Evolutionary conservation across 2,329 filamentous ascomycete species (phyloP), one percentile per base, ranked within the genome.

Genomic region (Pseudocercospora musae): DNA sequence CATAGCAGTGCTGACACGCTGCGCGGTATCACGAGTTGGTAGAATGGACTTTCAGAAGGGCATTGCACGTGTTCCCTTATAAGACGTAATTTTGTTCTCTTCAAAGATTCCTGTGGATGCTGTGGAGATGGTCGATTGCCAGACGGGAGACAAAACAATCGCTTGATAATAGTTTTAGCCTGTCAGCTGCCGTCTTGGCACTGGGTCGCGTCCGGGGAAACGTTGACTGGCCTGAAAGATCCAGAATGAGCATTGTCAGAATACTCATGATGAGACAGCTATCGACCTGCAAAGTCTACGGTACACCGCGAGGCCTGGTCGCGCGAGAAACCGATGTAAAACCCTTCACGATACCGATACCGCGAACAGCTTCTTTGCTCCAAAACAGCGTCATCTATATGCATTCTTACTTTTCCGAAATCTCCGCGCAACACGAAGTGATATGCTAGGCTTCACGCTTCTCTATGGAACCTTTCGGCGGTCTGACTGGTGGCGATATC

Each of bases 401-500:
- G 52, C 52, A 55, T 21, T 10, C 10, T 11, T 55, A 11, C 29
- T 29, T 8, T 37, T 55, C 29, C 52, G 29, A 21, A 37, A 55
- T 40, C 31, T 52, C 21, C 46, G 29, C 52, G 33, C 42, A 23
- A 23, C 46, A 49, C 18, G 21, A 23, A 21, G 18, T 25, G 46
- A 49, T 21, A 49, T 25, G 40, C 40, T 44, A 44, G 18, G 40
- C 40, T 44, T 44, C 40, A 21, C 40, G 40, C 40, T 44, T 44
- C 20, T 21, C n/a, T 44, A 8, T 46, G 42, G n/a, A 46, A 46
- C 42, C n/a, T 21, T 21, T 58, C 60, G 60, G 60, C 31, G 37
- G 29, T 33, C 54, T 55, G 60, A 55, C 37, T 54, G 40, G 61
- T 63, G 64, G 64, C 60, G 60, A 63, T 58, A 62, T 62, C 58